These are phyloP conservation scores for Coemansia sp. DNA, from an alignment of 192 early-diverging fungal species.

Conservation along the genomic window DNA sequence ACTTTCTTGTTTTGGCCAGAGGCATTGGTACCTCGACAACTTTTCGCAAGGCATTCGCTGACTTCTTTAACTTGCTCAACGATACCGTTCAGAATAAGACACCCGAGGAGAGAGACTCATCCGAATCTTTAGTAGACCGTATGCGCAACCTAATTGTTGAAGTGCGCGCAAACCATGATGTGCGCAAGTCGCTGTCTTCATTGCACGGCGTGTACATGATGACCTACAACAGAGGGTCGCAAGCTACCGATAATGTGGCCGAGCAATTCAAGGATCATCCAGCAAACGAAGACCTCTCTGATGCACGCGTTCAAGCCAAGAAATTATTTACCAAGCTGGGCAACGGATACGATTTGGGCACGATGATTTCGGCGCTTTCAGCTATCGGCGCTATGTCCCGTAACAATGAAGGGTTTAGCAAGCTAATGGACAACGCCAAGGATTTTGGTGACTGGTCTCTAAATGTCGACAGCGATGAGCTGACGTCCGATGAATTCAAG, in stretches of 20 bases:
- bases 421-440: slow-evolving; percentile 30
- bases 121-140: slow-evolving; percentile 25
- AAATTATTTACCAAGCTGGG: slow-evolving; percentile 36
- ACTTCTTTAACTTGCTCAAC: slow-evolving; percentile 25
- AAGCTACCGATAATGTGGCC: slow-evolving; percentile 5
- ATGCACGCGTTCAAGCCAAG: slow-evolving; percentile 22
- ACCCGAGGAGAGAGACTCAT: slow-evolving; percentile 1
- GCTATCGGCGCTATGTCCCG: slow-evolving; percentile 33
- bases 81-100: slow-evolving; percentile 30
- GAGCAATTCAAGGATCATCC: slow-evolving; percentile 32
- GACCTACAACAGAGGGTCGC: slow-evolving; percentile 7
- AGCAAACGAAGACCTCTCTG: slow-evolving; percentile 27
- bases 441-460: slow-evolving; percentile 44
- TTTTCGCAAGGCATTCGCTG: slow-evolving; percentile 35
- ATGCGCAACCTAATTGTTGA: slow-evolving; percentile 42
- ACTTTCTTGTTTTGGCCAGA: slow-evolving; percentile 30
- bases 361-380: slow-evolving; percentile 18
- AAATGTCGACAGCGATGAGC: slow-evolving; percentile 39
- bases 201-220: slow-evolving; percentile 32
- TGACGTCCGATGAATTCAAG: slow-evolving; percentile 44
- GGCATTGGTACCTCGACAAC: slow-evolving; percentile 38
- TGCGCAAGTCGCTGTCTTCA: slow-evolving; percentile 32
- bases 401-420: slow-evolving; percentile 29
- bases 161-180: slow-evolving; percentile 24
- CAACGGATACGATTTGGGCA: slow-evolving; percentile 36